Evolutionary conservation across 1,139 yeast genomes (phyloP), one percentile per base, ranked within the genome.

Genomic region (Diutina neorugosa): DNA sequence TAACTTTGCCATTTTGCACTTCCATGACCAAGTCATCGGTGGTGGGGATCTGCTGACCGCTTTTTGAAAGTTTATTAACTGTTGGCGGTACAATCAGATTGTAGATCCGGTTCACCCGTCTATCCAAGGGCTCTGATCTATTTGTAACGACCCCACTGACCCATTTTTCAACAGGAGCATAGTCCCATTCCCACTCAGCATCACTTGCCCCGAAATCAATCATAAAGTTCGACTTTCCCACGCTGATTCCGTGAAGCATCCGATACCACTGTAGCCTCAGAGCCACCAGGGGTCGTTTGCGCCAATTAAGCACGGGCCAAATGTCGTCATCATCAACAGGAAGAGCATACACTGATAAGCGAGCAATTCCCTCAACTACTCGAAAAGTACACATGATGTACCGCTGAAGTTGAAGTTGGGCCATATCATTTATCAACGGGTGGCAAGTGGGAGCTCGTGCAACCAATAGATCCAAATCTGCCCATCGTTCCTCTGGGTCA

Each of bases 1-100:
- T 63, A 1, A 81, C 66, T 44, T 65, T 64, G n/a, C 43, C 49
- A 6, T n/a, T 27, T 6, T 23, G 20, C 5, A 46, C 50, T 11
- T 16, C 11, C 16, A n/a, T 12, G 6, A 46, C 12, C n/a, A 46
- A 5, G 11, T 46, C 50, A 25, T 16, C n/a, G 20, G 50, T 46
- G 9, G 50, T 46, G 1, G 50, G 50, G 21, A 46, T 27, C 11
- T 19, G 20, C 40, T n/a, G 50, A n/a, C 48, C 31, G 23, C 48
- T 23, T 11, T 18, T 7, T 2, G 2, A 16, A 1, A 20, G 8
- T 9, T 11, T 8, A 1, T 11, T 19, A 8, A 44, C 25, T 7
- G 25, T 46, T 16, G 50, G 50, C 14, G 50, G 50, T 6, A 6
- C 20, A n/a, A 46, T 27, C 40, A 27, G 50, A 18, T 27, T n/a